phyloP scores from a whole-genome alignment of 495 filamentous ascomycete species.

The Neurospora tetrasperma region DNA sequence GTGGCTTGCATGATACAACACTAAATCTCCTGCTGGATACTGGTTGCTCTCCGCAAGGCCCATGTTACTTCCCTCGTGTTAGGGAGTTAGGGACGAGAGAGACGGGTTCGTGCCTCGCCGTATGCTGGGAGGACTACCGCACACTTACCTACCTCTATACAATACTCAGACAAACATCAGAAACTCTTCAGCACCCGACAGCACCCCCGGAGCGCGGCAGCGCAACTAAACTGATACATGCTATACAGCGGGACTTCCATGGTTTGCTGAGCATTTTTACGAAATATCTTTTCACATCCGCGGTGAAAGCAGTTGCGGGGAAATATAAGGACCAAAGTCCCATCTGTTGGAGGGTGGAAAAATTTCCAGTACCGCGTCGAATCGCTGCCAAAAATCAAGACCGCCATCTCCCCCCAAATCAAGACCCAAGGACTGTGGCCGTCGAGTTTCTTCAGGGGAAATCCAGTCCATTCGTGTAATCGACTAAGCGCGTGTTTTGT shows the following conservation, averaged over 20 bases:
- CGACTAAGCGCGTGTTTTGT: conserved; percentile 5
- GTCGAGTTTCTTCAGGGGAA: background rate
- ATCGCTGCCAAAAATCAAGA: background rate
- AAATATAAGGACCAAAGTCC: background rate
- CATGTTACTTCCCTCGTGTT: background rate
- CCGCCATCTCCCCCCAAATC: background rate
- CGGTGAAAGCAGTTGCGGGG: background rate
- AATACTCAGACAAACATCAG: background rate
- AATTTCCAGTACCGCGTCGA: background rate
- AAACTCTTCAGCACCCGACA: background rate
- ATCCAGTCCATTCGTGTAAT: background rate
- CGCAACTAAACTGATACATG: background rate
- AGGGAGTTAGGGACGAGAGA: background rate
- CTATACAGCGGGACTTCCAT: background rate
- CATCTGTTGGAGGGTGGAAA: background rate
- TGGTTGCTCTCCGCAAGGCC: background rate
- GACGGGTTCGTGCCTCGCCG: background rate
- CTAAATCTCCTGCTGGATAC: background rate
- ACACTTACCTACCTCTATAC: background rate
- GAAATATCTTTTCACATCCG: background rate
- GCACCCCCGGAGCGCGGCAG: background rate
- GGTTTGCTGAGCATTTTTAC: background rate
- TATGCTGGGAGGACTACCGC: background rate
- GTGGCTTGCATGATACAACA: conserved; percentile 1
- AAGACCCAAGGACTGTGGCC: background rate